Base-by-base conservation (phyloP, 2,329 filamentous ascomycete genomes). In the Passalora sequoiae region DNA sequence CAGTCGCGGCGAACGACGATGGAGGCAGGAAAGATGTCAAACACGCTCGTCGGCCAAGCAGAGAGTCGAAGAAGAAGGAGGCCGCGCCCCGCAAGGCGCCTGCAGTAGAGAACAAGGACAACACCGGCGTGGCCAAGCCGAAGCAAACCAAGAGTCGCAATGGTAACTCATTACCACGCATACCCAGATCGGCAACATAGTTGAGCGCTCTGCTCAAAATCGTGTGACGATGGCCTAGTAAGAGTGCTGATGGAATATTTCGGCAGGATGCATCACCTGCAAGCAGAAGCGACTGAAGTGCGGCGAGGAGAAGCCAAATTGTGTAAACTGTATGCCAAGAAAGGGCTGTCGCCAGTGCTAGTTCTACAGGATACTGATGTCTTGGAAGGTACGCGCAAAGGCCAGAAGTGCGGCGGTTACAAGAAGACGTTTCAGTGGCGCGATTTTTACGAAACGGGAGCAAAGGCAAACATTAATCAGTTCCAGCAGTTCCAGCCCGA, bases 401-500 rank as follows among this genome's bases (percentile, higher is more conserved):
- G 33, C 19, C 4, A 21, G 3, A 17, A 69, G 3, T 86, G 83
- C 59, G 82, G 81, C 46, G 83, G 83, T 25, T 86, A 86, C 66
- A 83, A 80, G 63, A 86, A 84, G 61, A 79, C 84, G 61, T 86
- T 84, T 67, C 85, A 86, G 70, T 86, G 83, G 83, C 72, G 80
- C 40, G 75, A 80, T 0, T 84, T 84, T 54, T 80, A 82, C 57
- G 81, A 85, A 52, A 73, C 76, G 35, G 79, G 68, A 42, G 71
- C 80, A 50, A 64, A 66, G 15, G 65, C 66, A 38, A 76, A 73
- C 50, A 54, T 59, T 19, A 58, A 58, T 30, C 75, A 40, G 19
- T 40, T 38, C 10, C 43, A 36, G 27, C 38, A 32, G 17, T 12
- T 20, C 19, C 33, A 37, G 10, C 33, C 33, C 17, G 45, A 40